These are phyloP conservation scores for Mycena indigotica DNA, from an alignment of 768 basidiomycete genomes.

Conservation along the genomic window DNA sequence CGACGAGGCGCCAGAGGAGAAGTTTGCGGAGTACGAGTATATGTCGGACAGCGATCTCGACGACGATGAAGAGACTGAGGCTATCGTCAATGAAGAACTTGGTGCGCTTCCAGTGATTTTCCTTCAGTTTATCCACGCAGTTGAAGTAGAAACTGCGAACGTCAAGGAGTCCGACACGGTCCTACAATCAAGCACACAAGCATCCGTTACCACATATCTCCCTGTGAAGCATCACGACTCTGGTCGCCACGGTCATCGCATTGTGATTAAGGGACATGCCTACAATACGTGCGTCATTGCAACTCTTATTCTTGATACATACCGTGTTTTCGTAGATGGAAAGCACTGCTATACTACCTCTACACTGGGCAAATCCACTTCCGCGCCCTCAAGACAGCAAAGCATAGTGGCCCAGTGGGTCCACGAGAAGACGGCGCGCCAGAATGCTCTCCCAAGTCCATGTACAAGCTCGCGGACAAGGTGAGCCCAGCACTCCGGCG, in stretches of 20 bases:
- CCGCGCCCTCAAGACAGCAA: not conserved
- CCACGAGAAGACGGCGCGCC: not conserved
- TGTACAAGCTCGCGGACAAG: slow-evolving; percentile 11
- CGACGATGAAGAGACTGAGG: not conserved
- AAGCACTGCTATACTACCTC: slow-evolving; percentile 16
- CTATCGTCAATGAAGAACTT: not conserved
- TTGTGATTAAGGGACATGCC: slow-evolving; percentile 12
- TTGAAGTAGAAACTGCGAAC: not conserved
- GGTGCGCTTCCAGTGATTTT: not conserved
- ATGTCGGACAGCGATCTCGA: slow-evolving; percentile 21
- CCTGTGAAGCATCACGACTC: not conserved
- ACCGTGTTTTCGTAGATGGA: not conserved
- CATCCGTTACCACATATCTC: not conserved
- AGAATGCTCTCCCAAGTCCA: slow-evolving; percentile 14
- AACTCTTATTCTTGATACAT: not conserved
- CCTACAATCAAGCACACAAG: not conserved
- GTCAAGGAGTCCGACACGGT: not conserved
- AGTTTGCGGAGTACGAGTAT: slow-evolving; percentile 7
- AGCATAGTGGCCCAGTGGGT: not conserved
- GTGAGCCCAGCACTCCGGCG: not conserved
- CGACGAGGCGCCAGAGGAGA: not conserved
- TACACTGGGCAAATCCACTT: slow-evolving; percentile 14
- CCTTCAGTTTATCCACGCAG: not conserved
- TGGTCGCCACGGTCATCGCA: not conserved
- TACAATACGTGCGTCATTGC: slow-evolving; percentile 16